These are phyloP conservation scores for Buxus sempervirens DNA, from an alignment of 164 flowering plant genomes.

Conservation along the genomic window DNA sequence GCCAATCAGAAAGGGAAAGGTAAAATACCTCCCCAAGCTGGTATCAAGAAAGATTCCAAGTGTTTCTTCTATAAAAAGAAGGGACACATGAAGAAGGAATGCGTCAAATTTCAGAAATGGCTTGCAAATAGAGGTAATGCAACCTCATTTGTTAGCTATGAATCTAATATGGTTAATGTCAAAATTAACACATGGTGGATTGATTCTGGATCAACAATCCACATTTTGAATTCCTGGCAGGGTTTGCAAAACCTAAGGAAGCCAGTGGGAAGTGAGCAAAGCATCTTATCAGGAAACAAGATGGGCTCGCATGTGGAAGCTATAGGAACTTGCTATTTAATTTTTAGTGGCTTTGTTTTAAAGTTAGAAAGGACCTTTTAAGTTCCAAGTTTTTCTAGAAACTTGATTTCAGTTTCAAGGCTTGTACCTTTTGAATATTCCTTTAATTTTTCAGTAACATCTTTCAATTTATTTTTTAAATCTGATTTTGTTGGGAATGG, in stretches of 20 bases:
- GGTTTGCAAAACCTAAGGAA: conserved; percentile 16
- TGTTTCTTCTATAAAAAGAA: conserved; percentile 15
- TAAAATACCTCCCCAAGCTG: background rate
- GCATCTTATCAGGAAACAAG: conserved; percentile 15
- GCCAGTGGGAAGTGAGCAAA: conserved; percentile 17
- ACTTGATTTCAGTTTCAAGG: conserved; percentile 24
- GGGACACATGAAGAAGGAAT: conserved; percentile 19
- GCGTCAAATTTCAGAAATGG: conserved; percentile 16
- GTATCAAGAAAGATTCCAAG: conserved; percentile 6
- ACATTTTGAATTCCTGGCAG: conserved; percentile 14
- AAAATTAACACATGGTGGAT: conserved; percentile 18
- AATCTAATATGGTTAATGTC: conserved; percentile 15
- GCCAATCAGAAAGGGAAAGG: conserved; percentile 8
- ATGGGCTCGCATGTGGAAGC: conserved; percentile 23
- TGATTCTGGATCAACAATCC: conserved; percentile 18
- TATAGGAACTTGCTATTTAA: conserved; percentile 17
- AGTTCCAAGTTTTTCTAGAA: conserved; percentile 21
- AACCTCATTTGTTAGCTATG: conserved; percentile 11
- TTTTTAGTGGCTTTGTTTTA: conserved; percentile 22
- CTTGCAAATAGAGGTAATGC: conserved; percentile 10
- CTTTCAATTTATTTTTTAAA: conserved; percentile 11
- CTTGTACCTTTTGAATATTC: conserved; percentile 20
- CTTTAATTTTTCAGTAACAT: conserved; percentile 10
- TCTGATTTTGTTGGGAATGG: conserved; percentile 20
- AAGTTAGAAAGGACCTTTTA: conserved; percentile 23